These are phyloP conservation scores for Bathelium albidoporum DNA, from an alignment of 495 filamentous ascomycete genomes.

Conservation along the genomic window DNA sequence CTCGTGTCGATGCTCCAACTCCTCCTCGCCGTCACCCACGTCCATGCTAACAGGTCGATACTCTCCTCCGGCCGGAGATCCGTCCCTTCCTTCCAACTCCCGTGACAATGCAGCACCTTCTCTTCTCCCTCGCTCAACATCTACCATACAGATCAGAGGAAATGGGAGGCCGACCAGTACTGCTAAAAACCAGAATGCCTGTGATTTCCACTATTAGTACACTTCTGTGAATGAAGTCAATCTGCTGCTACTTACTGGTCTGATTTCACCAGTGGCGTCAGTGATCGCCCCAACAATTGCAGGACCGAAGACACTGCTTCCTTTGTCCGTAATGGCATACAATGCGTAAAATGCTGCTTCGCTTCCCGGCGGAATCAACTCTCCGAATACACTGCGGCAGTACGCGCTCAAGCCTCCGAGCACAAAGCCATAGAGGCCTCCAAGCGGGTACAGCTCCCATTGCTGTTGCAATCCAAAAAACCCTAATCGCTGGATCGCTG, in stretches of 20 bases:
- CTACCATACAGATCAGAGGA: conserved; percentile 71
- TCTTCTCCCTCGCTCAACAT: conserved; percentile 78
- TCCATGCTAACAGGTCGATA: neutral
- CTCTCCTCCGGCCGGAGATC: neutral
- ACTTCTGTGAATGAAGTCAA: neutral
- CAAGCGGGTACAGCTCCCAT: conserved; percentile 95
- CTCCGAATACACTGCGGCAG: conserved; percentile 84
- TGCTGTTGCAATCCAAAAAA: conserved; percentile 77
- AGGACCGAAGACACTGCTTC: conserved; percentile 86
- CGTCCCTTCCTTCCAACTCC: conserved; percentile 43
- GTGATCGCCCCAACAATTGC: conserved; percentile 89
- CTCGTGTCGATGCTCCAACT: neutral
- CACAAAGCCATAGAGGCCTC: conserved; percentile 83
- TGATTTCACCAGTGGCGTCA: conserved; percentile 77
- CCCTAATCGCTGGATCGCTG: conserved; percentile 63
- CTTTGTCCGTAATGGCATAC: conserved; percentile 97
- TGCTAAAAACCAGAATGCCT: conserved; percentile 84
- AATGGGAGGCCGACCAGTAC: conserved; percentile 70
- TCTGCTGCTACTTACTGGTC: conserved; percentile 40
- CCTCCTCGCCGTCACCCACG: neutral
- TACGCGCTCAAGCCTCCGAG: conserved; percentile 89
- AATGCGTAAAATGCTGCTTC: conserved; percentile 95
- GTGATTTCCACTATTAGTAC: neutral
- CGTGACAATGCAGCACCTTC: conserved; percentile 64
- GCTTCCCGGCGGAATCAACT: conserved; percentile 84